Conservation (phyloP, 371 early-diverging fungal genomes). For the Enterospora canceri region DNA sequence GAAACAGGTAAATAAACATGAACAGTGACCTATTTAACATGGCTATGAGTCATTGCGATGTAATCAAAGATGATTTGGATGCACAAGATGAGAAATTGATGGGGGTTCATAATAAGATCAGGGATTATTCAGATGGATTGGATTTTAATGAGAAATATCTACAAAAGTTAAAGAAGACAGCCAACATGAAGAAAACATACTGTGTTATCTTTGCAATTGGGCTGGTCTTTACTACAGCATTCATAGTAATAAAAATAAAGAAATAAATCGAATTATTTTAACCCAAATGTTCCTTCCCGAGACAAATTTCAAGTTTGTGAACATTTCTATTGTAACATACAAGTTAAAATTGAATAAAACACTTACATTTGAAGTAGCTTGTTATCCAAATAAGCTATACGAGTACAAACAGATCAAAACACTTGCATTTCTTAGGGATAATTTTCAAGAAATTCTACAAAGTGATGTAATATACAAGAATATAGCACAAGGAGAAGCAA, state of each 20-base stretch:
- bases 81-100: constrained; percentile 23
- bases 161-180: neutral
- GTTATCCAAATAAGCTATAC: constrained; percentile 54
- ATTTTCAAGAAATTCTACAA: constrained; percentile 33
- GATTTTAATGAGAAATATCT: neutral
- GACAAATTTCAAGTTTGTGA: constrained; percentile 49
- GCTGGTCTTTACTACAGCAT: too few relatives aligned
- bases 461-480: constrained; percentile 44
- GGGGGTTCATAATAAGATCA: constrained; percentile 3
- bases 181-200: constrained; percentile 3
- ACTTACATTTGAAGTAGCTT: constrained; percentile 38
- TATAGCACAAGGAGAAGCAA: constrained; percentile 44
- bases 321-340: constrained; percentile 41
- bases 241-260: too few relatives aligned
- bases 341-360: constrained; percentile 34
- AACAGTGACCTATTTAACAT: neutral
- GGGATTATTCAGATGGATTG: neutral
- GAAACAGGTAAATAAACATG: constrained; percentile 15
- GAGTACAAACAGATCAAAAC: constrained; percentile 45
- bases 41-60: neutral
- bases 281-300: constrained; percentile 52
- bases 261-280: too few relatives aligned
- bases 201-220: neutral
- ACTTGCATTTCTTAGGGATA: neutral
- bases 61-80: constrained; percentile 9